Evolutionary conservation across 1,139 yeast species (phyloP).

Genomic region (Candida gigantensis): DNA sequence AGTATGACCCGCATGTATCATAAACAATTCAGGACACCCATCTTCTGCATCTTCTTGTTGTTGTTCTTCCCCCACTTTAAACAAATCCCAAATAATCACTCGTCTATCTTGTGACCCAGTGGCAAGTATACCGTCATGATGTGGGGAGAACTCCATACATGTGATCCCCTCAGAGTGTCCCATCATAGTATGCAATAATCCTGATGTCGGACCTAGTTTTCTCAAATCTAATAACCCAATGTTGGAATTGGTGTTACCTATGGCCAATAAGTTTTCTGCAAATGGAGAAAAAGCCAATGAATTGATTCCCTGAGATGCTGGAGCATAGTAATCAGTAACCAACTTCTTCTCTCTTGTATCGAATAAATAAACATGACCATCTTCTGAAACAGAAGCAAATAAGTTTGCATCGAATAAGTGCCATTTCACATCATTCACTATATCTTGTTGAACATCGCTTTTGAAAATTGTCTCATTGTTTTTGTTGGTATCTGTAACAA

Average conservation of each 20-base stretch:
- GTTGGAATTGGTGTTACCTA: conserved; percentile 71
- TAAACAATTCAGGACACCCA: conserved; percentile 76
- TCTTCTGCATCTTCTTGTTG: conserved; percentile 77
- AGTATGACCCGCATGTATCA: conserved; percentile 89
- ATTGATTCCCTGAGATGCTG: conserved; percentile 52
- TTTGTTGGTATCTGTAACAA: conserved; percentile 27
- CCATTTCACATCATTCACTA: conserved; percentile 78
- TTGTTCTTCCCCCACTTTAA: conserved; percentile 75
- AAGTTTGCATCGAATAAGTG: conserved; percentile 49
- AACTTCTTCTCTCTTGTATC: conserved; percentile 40
- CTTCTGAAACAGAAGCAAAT: conserved; percentile 76
- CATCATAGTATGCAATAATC: conserved; percentile 65
- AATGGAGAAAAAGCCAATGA: conserved; percentile 65
- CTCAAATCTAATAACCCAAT: conserved; percentile 64
- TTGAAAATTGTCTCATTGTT: conserved; percentile 12
- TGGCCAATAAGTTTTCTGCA: conserved; percentile 58
- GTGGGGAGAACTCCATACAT: conserved; percentile 70
- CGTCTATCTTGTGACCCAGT: conserved; percentile 74
- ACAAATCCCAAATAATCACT: conserved; percentile 72
- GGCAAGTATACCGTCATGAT: conserved; percentile 69
- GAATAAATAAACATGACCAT: conserved; percentile 44
- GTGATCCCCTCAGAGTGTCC: conserved; percentile 76
- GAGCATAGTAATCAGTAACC: conserved; percentile 30
- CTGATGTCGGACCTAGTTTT: conserved; percentile 28
- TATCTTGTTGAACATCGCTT: conserved; percentile 43